Percentiles rank a stretch among this genome's conserved stretches.
Conservation (phyloP, 2,329 filamentous ascomycete genomes). For the Coleophoma crateriformis region DNA sequence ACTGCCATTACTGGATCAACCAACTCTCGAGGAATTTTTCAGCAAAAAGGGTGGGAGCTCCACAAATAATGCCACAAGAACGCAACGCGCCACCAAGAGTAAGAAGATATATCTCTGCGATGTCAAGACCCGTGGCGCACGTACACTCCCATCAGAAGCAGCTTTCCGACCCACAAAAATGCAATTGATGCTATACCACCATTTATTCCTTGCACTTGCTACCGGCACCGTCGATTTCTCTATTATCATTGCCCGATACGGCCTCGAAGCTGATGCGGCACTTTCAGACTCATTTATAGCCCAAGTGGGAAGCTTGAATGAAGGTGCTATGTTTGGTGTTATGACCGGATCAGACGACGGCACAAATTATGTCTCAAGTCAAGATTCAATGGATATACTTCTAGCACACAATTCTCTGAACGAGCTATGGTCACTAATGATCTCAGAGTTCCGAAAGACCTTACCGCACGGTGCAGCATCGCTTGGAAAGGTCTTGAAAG, state of each 20-base stretch:
- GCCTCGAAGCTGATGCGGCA: slow-evolving; percentile 53
- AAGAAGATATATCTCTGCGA: slow-evolving; percentile 71
- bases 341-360: slow-evolving; percentile 23
- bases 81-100: slow-evolving; percentile 3
- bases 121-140: slow-evolving; percentile 73
- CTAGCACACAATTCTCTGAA: slow-evolving; percentile 53
- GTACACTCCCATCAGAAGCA: slow-evolving; percentile 53
- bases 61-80: slow-evolving; percentile 10
- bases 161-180: slow-evolving; percentile 72
- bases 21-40: slow-evolving; percentile 22
- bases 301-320: slow-evolving; percentile 64
- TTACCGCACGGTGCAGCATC: slow-evolving; percentile 44
- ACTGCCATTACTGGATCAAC: slow-evolving; percentile 26
- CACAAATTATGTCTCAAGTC: slow-evolving; percentile 18
- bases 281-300: slow-evolving; percentile 80
- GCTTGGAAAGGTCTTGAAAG: slow-evolving; percentile 50
- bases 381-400: slow-evolving; percentile 33
- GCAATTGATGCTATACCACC: slow-evolving; percentile 86
- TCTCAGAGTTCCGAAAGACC: slow-evolving; percentile 45
- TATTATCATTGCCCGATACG: slow-evolving; percentile 65
- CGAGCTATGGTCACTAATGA: slow-evolving; percentile 58
- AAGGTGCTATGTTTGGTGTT: slow-evolving; percentile 54
- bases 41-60: slow-evolving; percentile 12
- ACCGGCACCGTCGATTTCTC: slow-evolving; percentile 64
- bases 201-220: slow-evolving; percentile 73